phyloP scores from a whole-genome alignment of 768 basidiomycete species.

The Psilocybe sp. region DNA sequence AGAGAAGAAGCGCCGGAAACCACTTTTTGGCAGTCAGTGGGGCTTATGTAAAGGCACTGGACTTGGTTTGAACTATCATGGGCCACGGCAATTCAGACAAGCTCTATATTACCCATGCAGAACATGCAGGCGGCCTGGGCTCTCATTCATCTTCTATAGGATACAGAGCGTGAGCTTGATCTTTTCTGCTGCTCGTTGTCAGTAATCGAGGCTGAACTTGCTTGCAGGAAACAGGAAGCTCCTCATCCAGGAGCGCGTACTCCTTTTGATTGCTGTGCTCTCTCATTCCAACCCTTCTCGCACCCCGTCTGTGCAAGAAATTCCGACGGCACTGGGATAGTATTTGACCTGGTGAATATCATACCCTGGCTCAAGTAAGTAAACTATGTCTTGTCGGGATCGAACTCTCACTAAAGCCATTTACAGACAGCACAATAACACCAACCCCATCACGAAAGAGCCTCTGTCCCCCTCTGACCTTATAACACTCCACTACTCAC shows the following conservation, averaged over 20 bases:
- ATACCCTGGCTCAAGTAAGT: slow-evolving; percentile 91
- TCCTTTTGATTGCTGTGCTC: slow-evolving; percentile 89
- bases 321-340: slow-evolving; percentile 71
- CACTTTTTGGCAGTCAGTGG: slow-evolving; percentile 2
- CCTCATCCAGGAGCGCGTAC: slow-evolving; percentile 63
- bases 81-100: slow-evolving; percentile 88
- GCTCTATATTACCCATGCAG: slow-evolving; percentile 86
- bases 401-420: slow-evolving; percentile 5
- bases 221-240: slow-evolving; percentile 60
- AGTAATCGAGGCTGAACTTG: slow-evolving; percentile 10
- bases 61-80: slow-evolving; percentile 38
- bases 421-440: slow-evolving; percentile 76
- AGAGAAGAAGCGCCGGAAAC: slow-evolving; percentile 1
- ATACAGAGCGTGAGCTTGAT: slow-evolving; percentile 54
- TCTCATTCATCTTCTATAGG: slow-evolving; percentile 81
- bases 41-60: slow-evolving; percentile 10
- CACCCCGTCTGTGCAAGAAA: slow-evolving; percentile 89
- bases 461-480: slow-evolving; percentile 69
- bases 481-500: slow-evolving; percentile 76
- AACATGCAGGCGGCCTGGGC: slow-evolving; percentile 78
- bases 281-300: slow-evolving; percentile 86
- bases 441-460: slow-evolving; percentile 73
- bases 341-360: slow-evolving; percentile 90
- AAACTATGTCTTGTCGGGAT: not conserved
- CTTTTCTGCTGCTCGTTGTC: slow-evolving; percentile 4